Evolutionary conservation across 257 asterid species (phyloP).

Genomic region (Thymus quinquecostatus): DNA sequence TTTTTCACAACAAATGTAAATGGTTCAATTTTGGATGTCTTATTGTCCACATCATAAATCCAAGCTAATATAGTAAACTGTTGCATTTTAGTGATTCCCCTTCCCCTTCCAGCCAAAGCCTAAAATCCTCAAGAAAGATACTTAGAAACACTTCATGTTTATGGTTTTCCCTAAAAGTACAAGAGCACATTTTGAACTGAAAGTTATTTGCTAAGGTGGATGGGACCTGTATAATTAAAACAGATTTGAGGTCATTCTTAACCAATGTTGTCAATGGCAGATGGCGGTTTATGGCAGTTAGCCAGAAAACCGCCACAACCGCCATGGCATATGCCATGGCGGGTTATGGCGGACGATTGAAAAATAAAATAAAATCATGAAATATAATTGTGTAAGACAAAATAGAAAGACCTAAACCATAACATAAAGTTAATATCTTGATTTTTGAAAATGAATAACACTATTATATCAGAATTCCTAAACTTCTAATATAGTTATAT

Average conservation of each 20-base stretch:
- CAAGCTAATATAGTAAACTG: background rate
- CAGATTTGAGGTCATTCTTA: slow-evolving; percentile 14
- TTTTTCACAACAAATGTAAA: background rate
- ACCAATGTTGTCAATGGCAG: too few relatives aligned
- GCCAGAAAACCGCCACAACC: too few relatives aligned
- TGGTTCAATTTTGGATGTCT: background rate
- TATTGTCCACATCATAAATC: background rate
- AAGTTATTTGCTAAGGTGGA: slow-evolving; percentile 18
- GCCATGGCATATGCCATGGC: too few relatives aligned
- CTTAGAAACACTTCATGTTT: background rate
- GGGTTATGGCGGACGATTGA: too few relatives aligned
- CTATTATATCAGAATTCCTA: too few relatives aligned
- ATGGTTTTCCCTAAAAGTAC: background rate
- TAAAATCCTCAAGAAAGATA: slow-evolving; percentile 1
- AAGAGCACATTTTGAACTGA: background rate
- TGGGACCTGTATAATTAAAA: slow-evolving; percentile 6
- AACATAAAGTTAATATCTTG: too few relatives aligned
- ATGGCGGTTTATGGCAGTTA: too few relatives aligned
- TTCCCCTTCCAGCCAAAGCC: background rate
- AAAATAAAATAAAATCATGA: too few relatives aligned
- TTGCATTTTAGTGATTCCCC: background rate
- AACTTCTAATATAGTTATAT: too few relatives aligned
- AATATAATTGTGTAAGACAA: too few relatives aligned
- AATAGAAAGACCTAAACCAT: too few relatives aligned
- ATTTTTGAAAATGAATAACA: too few relatives aligned